Base-by-base conservation (phyloP, 1,284 basidiomycete species). In the Marasmius fiardii region DNA sequence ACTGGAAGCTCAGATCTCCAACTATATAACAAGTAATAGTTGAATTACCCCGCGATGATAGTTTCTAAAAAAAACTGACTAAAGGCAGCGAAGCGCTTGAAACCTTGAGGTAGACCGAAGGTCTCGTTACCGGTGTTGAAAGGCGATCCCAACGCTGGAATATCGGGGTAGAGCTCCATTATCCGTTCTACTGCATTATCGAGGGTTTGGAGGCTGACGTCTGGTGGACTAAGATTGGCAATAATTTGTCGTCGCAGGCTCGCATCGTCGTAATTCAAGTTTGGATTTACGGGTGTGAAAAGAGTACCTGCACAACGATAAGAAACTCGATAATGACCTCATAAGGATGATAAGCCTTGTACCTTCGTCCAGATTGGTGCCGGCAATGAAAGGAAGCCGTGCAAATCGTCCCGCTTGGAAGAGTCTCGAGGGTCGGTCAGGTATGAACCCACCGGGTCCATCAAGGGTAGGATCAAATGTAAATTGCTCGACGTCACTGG, bases 331-430 rank as follows among this genome's bases (percentile, higher is more conserved):
- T 12, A 12, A 6, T 34, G n/a, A 23, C 23, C 53, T 6, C 24
- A 34, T 16, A 7, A 37, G 23, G 24, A 35, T 1, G 18, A 24
- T 18, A 31, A 20, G 18, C 16, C 21, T 31, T 10, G 14, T 41
- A 77, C 79, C 78, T 67, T 81, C 79, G 56, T 81, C 79, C 4
- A 75, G 64, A 56, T 72, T 73, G 1, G 77, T 77, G 4, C 79
- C 79, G 18, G 76, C 67, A 37, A 82, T 79, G 58, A 79, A 77
- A 1, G 80, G 78, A 2, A 81, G 45, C 5, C 65, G 60, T 2
- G 75, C 67, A 58, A 78, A 79, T 6, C 65, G 58, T 0, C 75
- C 74, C 28, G 55, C 53, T 0, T 64, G 51, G 12, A 73, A 68
- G 16, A 78, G 57, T 14, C 57, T 63, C 1, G 76, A 78, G 1